Percentiles rank a stretch among this genome's conserved stretches.
Evolutionary conservation across 495 filamentous ascomycete species (phyloP).

Genomic region (Aspergillus indologenus): DNA sequence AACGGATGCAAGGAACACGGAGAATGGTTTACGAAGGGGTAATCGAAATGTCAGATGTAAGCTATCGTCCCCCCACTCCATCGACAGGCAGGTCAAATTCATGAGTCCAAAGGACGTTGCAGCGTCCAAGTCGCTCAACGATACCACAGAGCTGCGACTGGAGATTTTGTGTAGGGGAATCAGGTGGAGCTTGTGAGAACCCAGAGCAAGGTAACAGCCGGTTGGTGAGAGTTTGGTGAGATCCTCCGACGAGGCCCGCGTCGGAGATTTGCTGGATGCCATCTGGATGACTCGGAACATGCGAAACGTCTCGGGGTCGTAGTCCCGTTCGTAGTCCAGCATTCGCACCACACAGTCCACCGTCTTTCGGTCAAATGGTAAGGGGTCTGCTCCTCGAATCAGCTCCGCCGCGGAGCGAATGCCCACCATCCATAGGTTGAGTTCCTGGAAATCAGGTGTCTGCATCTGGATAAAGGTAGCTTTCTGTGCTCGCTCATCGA

Average conservation of each 20-base stretch:
- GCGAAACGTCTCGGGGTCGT: slow-evolving; percentile 65
- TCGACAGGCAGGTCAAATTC: slow-evolving; percentile 63
- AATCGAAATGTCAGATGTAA: slow-evolving; percentile 80
- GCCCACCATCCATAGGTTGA: slow-evolving; percentile 69
- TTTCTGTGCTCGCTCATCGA: slow-evolving; percentile 69
- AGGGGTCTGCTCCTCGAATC: slow-evolving; percentile 48
- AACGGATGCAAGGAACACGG: slow-evolving; percentile 74
- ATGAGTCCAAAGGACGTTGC: slow-evolving; percentile 68
- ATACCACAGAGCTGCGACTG: slow-evolving; percentile 55
- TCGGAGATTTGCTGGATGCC: slow-evolving; percentile 52
- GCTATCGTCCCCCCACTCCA: slow-evolving; percentile 74
- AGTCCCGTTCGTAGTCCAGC: slow-evolving; percentile 66
- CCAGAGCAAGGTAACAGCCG: slow-evolving; percentile 82
- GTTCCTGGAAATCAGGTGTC: slow-evolving; percentile 67
- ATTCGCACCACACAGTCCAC: slow-evolving; percentile 62
- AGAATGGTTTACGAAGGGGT: slow-evolving; percentile 61
- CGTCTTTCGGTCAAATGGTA: slow-evolving; percentile 58
- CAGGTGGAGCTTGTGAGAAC: slow-evolving; percentile 77
- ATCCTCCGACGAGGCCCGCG: slow-evolving; percentile 70
- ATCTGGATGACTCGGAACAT: slow-evolving; percentile 85
- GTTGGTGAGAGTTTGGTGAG: slow-evolving; percentile 68
- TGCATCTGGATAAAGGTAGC: slow-evolving; percentile 64
- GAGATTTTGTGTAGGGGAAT: slow-evolving; percentile 65
- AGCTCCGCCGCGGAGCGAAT: slow-evolving; percentile 62
- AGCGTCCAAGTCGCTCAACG: slow-evolving; percentile 46